A percentile compares a stretch with the other conserved stretches of the same genome.
These are phyloP conservation scores for Cerrena zonata DNA, from an alignment of 1,284 basidiomycete species.

Conservation along the genomic window DNA sequence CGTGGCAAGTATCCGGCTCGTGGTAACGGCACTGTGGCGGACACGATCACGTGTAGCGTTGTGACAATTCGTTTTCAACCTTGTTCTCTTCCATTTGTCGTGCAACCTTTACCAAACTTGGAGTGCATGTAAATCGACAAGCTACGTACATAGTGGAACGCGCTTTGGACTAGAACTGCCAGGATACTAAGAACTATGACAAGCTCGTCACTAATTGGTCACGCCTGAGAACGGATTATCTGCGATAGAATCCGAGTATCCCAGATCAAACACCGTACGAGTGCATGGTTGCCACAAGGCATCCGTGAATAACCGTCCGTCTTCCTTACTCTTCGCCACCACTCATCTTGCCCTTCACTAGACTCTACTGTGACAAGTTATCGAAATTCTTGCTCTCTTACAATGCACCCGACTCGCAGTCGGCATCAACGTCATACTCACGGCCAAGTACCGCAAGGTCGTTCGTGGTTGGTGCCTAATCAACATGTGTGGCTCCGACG, in stretches of 20 bases:
- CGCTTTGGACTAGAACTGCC: too few relatives aligned
- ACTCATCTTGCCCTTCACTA: neutral
- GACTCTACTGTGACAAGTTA: too few relatives aligned
- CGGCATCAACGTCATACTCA: too few relatives aligned
- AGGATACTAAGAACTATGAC: too few relatives aligned
- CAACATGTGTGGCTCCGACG: too few relatives aligned
- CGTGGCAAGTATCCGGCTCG: too few relatives aligned
- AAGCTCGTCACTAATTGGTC: neutral
- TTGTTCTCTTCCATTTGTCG: neutral
- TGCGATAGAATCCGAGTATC: neutral
- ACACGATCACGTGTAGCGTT: conserved; percentile 1
- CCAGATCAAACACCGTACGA: neutral
- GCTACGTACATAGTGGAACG: too few relatives aligned
- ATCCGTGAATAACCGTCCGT: neutral
- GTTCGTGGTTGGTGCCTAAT: too few relatives aligned
- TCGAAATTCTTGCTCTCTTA: too few relatives aligned
- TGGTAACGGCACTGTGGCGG: neutral
- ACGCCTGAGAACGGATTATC: neutral
- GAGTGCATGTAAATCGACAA: too few relatives aligned
- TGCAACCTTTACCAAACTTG: neutral
- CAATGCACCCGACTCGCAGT: too few relatives aligned
- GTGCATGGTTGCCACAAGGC: neutral
- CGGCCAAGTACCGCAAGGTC: too few relatives aligned
- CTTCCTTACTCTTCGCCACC: neutral
- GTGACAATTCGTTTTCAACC: neutral